phyloP scores from a whole-genome alignment of 2,329 filamentous ascomycete species.

The Xylaria arbuscula region DNA sequence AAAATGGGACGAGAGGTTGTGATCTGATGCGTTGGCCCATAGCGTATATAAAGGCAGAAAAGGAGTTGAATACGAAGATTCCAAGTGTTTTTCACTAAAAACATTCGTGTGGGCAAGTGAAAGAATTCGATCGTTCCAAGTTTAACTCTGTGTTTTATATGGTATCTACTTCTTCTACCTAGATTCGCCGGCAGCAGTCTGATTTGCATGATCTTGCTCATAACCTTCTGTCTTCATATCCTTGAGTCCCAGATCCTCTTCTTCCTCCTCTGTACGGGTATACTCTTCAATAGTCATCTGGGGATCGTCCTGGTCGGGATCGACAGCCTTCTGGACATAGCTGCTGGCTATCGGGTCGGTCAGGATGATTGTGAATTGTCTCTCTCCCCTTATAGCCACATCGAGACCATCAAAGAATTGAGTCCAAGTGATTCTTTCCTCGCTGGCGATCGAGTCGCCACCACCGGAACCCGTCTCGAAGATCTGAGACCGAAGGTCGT shows the following conservation, averaged over 20 bases:
- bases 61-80: neutral
- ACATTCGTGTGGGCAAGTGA: neutral
- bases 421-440: slow-evolving; percentile 79
- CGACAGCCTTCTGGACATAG: slow-evolving; percentile 91
- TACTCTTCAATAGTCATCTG: slow-evolving; percentile 87
- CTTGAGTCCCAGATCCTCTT: slow-evolving; percentile 88
- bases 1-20: too few species aligned
- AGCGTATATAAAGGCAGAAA: neutral
- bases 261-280: slow-evolving; percentile 87
- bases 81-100: neutral
- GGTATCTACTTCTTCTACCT: slow-evolving; percentile 13
- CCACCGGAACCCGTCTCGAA: slow-evolving; percentile 74
- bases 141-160: slow-evolving; percentile 11
- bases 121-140: slow-evolving; percentile 5
- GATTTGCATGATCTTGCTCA: slow-evolving; percentile 62
- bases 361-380: slow-evolving; percentile 84
- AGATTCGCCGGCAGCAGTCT: slow-evolving; percentile 10
- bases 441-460: slow-evolving; percentile 80
- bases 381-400: slow-evolving; percentile 80
- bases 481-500: slow-evolving; percentile 88
- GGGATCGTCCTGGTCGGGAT: slow-evolving; percentile 75
- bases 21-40: too few species aligned
- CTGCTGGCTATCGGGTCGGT: slow-evolving; percentile 91
- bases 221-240: slow-evolving; percentile 97
- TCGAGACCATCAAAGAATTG: slow-evolving; percentile 83